These are phyloP conservation scores for Botrytis squamosa DNA, from an alignment of 2,329 filamentous ascomycete genomes.

Conservation along the genomic window DNA sequence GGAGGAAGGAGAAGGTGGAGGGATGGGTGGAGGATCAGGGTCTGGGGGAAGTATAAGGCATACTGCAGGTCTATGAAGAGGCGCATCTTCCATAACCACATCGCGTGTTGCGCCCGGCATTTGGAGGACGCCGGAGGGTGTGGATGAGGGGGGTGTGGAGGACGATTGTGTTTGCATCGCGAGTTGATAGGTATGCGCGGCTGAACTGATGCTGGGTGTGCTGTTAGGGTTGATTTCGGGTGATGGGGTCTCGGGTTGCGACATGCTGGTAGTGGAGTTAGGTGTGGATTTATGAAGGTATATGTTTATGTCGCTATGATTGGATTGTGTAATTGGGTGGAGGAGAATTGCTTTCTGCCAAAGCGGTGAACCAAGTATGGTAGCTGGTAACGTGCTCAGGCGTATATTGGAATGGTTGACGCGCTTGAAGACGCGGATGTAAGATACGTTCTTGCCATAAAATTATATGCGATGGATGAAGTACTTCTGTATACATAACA, in stretches of 20 bases:
- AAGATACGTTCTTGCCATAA: neutral
- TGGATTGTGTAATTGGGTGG: constrained; percentile 9
- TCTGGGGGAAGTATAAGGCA: constrained; percentile 17
- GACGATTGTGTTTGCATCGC: constrained; percentile 34
- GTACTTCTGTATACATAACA: neutral
- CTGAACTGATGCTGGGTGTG: constrained; percentile 30
- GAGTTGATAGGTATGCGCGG: constrained; percentile 34
- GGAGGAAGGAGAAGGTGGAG: neutral
- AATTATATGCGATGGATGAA: neutral
- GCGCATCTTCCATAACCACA: constrained; percentile 35
- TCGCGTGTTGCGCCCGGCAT: constrained; percentile 28
- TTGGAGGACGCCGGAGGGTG: constrained; percentile 23
- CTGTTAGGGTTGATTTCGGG: constrained; percentile 18
- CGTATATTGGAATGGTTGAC: neutral
- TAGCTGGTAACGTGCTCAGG: constrained; percentile 12
- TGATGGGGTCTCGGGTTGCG: constrained; percentile 25
- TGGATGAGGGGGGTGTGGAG: constrained; percentile 20
- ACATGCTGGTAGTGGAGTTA: constrained; percentile 25
- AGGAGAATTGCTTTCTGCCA: constrained; percentile 3
- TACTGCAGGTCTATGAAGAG: constrained; percentile 32
- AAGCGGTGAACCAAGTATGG: neutral
- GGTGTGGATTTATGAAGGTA: constrained; percentile 13
- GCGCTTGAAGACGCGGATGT: neutral
- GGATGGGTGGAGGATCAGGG: neutral
- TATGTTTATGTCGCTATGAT: neutral